Base-by-base conservation (phyloP, 768 basidiomycete species). In the Tylopilus rubrobrunneus region DNA sequence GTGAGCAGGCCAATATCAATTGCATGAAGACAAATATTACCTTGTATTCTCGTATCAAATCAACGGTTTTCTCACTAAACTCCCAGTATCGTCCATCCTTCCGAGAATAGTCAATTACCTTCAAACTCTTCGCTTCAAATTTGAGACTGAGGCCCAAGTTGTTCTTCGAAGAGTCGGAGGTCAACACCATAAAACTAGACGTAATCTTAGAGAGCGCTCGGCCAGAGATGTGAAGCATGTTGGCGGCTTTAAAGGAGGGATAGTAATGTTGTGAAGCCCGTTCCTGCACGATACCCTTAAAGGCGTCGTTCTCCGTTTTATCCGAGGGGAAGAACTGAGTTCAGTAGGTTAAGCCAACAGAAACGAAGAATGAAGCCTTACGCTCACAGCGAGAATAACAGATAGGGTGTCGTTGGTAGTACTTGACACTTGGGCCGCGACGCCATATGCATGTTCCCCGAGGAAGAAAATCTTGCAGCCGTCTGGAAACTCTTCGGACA, bases 111-210 rank as follows among this genome's bases (percentile, higher is more conserved):
- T 91, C 89, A 43, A 97, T 78, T 1, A 99, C 97, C 71, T 98
- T 99, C 62, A 93, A 69, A 10, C 85, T 81, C 71, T 97, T 98
- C 12, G 84, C 89, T 65, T 99, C 97, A 57, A 97, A 99, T 69
- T 99, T 99, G 60, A 99, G 80, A 67, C 90, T 92, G 40, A 99
- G 79, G 3, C 97, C 97, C 29, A 98, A 73, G 66, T 99, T 98
- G 51, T 79, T 81, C 74, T 97, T 98, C 53, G 81, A 77, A 9
- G 80, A 80, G 62, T 92, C 92, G 0, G 80, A 74, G 0, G 81
- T 82, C 52, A 92, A 69, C 40, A 98, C 90, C 84, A 98, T 86
- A 65, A 98, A 85, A 65, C 90, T 96, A 11, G 96, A 95, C 0
- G 92, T 91, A 60, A 99, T 91, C 70, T 85, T 90, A 11, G 94